Evolutionary conservation across 495 filamentous ascomycete species (phyloP).

Genomic region (Talaromyces ruber): DNA sequence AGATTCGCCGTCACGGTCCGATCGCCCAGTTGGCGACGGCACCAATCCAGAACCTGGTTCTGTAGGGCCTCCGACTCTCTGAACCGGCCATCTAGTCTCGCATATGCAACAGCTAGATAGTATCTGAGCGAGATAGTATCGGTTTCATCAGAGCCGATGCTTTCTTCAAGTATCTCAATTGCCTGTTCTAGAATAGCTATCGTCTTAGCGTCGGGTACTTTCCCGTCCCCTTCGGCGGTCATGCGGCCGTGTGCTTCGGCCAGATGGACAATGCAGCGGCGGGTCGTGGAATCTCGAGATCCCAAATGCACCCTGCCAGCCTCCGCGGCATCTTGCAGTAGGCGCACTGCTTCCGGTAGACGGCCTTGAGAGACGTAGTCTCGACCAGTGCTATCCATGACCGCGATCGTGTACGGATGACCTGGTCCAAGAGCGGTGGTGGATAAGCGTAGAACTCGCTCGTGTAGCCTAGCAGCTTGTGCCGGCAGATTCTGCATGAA

Average conservation of each 20-base stretch:
- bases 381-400: constrained; percentile 7
- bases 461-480: constrained; percentile 1
- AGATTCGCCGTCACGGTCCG: not conserved
- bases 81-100: constrained; percentile 4
- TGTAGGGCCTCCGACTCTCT: constrained; percentile 1
- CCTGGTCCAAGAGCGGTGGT: constrained; percentile 7
- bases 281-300: constrained; percentile 5
- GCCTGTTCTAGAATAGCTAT: constrained; percentile 3
- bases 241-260: constrained; percentile 4
- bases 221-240: constrained; percentile 4
- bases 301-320: constrained; percentile 6
- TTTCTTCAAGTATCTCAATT: constrained; percentile 9
- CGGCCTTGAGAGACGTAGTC: constrained; percentile 6
- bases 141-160: not conserved
- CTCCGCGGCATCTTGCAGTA: constrained; percentile 8
- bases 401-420: constrained; percentile 1
- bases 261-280: constrained; percentile 4
- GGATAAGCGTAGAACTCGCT: constrained; percentile 1
- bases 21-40: not conserved
- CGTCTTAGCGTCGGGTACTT: constrained; percentile 7
- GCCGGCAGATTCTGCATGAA: constrained; percentile 1
- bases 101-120: constrained; percentile 6
- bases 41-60: constrained; percentile 3
- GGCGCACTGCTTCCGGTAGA: constrained; percentile 5
- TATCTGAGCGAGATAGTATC: constrained; percentile 7